Base-by-base conservation (phyloP, 345 rosid species). In the Noccaea caerulescens region DNA sequence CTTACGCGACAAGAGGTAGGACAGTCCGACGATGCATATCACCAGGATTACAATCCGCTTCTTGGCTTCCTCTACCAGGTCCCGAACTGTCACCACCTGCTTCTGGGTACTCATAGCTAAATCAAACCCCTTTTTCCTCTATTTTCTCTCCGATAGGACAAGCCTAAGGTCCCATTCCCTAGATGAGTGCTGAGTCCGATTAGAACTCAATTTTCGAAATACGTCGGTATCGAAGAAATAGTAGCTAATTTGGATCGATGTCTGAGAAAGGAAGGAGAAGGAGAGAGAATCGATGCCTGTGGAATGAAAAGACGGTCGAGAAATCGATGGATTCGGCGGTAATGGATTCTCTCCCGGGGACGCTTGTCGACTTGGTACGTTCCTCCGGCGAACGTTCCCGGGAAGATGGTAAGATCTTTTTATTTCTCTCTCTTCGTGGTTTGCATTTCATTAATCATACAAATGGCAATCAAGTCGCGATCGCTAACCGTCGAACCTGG, bases 21-120 rank as follows among this genome's bases (percentile, higher is more conserved):
- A 95, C 52, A 95, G 86, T 72, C 99, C 98, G 43, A 90, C 80
- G 61, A 92, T 92, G 80, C 96, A 95, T 64, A 95, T 82, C 46
- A 73, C 88, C 82, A 95, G 75, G 71, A 95, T 71, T 55, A 92
- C 97, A 59, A 86, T 79, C 76, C 99, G 84, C 82, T 92, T 95
- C 88, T 92, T 92, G 46, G 89, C 98, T 78, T 95, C 99, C 80
- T 95, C 99, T 50, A 89, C 87, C 75, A 95, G 68, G 84, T 95
- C 98, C 32, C 86, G 82, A 41, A 81, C 73, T 11, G 79, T 72
- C 68, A 83, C 88, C 78, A 80, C 90, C 81, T 76, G 91, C 83
- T 80, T 84, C 69, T 70, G 85, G 45, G 80, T 67, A 77, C 84
- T 83, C 96, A 87, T 91, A 60, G 71, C 25, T 65, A 36, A 32